phyloP scores from a whole-genome alignment of 2,329 filamentous ascomycete species.

The Pseudocercospora macadamiae region DNA sequence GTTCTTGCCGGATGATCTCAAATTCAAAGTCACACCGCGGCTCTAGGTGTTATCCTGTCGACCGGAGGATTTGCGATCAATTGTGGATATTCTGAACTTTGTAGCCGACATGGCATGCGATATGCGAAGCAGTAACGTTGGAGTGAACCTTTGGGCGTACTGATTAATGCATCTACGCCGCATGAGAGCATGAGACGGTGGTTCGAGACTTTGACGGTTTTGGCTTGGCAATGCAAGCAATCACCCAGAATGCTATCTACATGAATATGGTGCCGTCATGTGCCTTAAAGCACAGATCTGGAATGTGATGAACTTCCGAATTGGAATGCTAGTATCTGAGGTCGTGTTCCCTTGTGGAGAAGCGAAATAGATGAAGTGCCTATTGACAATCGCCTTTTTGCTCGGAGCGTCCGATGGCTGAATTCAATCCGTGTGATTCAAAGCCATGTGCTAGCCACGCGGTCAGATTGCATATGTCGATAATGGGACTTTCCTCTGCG shows the following conservation, averaged over 20 bases:
- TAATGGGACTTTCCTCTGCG: not conserved
- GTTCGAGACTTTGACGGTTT: too few relatives aligned
- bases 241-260: too few relatives aligned
- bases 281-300: too few relatives aligned
- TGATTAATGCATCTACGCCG: not conserved
- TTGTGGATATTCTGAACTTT: too few relatives aligned
- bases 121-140: not conserved
- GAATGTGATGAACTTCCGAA: too few relatives aligned
- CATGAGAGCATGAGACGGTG: not conserved
- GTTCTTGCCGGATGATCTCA: slow-evolving; percentile 33
- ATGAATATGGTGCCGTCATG: too few relatives aligned
- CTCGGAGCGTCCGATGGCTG: not conserved
- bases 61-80: too few relatives aligned
- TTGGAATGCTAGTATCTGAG: not conserved
- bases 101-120: too few relatives aligned
- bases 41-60: not conserved
- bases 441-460: not conserved
- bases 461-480: not conserved
- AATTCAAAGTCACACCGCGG: slow-evolving; percentile 25
- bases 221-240: too few relatives aligned
- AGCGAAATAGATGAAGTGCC: not conserved
- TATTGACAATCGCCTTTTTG: not conserved
- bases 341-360: not conserved
- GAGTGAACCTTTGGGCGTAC: not conserved
- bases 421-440: not conserved